phyloP scores from a whole-genome alignment of 2,329 filamentous ascomycete genomes.

The Monosporascus ibericus region DNA sequence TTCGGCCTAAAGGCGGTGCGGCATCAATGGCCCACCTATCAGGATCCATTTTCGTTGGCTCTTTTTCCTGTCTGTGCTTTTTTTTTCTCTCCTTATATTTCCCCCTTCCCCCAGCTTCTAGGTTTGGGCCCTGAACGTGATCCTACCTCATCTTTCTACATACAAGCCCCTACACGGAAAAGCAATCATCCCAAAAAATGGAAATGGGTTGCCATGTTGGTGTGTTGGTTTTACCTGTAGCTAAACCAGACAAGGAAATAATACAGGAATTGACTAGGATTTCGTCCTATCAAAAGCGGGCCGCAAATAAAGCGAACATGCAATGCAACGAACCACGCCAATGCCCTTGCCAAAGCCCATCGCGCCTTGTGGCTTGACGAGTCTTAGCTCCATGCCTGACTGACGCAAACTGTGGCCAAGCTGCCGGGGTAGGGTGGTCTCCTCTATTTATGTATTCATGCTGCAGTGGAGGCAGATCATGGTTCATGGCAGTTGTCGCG shows the following conservation, averaged over 20 bases:
- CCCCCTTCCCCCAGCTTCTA: not conserved
- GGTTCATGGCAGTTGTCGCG: constrained; percentile 32
- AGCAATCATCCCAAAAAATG: not conserved
- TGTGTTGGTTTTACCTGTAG: not conserved
- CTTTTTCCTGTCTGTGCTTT: too few relatives aligned
- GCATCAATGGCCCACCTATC: not conserved
- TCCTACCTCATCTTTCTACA: not conserved
- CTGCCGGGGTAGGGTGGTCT: not conserved
- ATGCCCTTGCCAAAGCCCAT: not conserved
- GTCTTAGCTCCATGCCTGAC: not conserved
- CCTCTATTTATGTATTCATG: constrained; percentile 14
- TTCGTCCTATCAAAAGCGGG: not conserved
- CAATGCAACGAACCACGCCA: not conserved
- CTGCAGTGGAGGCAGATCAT: constrained; percentile 29
- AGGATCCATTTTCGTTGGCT: not conserved
- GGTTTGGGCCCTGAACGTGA: not conserved
- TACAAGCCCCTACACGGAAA: too few relatives aligned
- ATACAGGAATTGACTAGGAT: not conserved
- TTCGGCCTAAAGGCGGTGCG: not conserved
- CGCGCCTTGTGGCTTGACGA: not conserved
- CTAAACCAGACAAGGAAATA: not conserved
- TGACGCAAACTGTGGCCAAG: not conserved
- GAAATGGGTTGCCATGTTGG: not conserved
- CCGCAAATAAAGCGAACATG: not conserved
- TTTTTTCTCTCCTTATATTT: too few relatives aligned